Conservation (phyloP, 148 eudicot species). For the Fallopia convolvulus region DNA sequence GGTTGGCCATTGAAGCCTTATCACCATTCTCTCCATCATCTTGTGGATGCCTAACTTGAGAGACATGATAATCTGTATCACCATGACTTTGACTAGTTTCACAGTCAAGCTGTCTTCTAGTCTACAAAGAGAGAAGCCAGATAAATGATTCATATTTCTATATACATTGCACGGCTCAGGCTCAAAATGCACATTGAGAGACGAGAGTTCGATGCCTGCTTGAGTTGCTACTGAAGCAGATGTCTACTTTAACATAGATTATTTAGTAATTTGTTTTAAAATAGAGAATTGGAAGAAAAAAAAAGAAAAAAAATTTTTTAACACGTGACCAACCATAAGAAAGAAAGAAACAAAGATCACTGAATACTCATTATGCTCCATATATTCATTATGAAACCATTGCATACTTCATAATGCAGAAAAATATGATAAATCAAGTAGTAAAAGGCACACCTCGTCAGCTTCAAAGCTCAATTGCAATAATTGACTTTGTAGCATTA, state of each 20-base stretch:
- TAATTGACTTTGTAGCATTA: constrained; percentile 57
- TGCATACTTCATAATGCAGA: neutral
- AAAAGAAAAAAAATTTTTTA: neutral
- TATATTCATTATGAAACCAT: neutral
- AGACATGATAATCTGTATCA: constrained; percentile 41
- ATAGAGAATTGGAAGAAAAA: neutral
- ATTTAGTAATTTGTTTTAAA: neutral
- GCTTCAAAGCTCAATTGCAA: constrained; percentile 86
- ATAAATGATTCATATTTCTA: constrained; percentile 11
- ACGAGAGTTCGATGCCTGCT: neutral
- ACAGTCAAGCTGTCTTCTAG: constrained; percentile 60
- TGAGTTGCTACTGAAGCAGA: neutral
- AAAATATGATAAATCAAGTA: neutral
- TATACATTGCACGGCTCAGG: neutral
- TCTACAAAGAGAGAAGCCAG: constrained; percentile 34
- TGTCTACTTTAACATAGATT: neutral
- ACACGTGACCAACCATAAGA: neutral
- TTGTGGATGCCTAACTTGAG: constrained; percentile 48
- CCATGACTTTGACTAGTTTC: constrained; percentile 23
- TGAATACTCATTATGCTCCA: constrained; percentile 1
- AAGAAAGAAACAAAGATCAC: neutral
- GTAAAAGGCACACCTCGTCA: constrained; percentile 47
- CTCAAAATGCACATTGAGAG: constrained; percentile 2
- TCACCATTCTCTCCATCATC: constrained; percentile 60
- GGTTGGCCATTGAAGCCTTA: constrained; percentile 65